These are phyloP conservation scores for Rhododendron mucronatum DNA, from an alignment of 148 eudicot genomes.

Conservation along the genomic window DNA sequence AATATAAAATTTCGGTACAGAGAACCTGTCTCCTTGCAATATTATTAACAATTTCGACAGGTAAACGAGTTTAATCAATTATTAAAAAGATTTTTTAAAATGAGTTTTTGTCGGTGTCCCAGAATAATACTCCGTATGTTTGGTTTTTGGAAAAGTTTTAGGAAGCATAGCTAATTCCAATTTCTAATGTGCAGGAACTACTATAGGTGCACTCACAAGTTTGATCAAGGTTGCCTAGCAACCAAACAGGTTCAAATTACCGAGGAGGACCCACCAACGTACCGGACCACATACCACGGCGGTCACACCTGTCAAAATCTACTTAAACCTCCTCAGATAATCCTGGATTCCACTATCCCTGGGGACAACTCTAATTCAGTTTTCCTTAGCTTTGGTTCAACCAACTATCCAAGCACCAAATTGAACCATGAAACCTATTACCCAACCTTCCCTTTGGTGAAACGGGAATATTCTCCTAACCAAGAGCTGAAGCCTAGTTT, in stretches of 20 bases:
- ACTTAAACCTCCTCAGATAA: conserved; percentile 10
- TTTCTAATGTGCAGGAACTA: conserved; percentile 41
- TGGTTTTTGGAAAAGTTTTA: background rate
- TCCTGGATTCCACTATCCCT: conserved; percentile 10
- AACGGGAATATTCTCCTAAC: background rate
- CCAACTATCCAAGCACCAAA: background rate
- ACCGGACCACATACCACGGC: conserved; percentile 28
- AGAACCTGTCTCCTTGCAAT: background rate
- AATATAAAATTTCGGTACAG: background rate
- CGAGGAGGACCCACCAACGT: conserved; percentile 26
- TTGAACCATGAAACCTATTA: background rate
- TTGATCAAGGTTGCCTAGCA: conserved; percentile 47
- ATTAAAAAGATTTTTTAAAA: no score
- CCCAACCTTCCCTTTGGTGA: background rate
- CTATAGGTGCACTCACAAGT: conserved; percentile 65
- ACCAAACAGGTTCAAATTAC: conserved; percentile 44
- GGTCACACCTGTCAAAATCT: conserved; percentile 31
- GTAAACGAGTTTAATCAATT: background rate
- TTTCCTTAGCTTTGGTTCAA: conserved; percentile 4
- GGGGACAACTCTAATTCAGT: conserved; percentile 7
- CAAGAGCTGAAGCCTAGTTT: background rate
- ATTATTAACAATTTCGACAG: background rate
- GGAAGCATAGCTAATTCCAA: background rate
- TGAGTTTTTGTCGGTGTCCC: background rate
- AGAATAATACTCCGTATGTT: background rate